Evolutionary conservation across 768 basidiomycete genomes (phyloP).

Genomic region (Arthromyces matolae): DNA sequence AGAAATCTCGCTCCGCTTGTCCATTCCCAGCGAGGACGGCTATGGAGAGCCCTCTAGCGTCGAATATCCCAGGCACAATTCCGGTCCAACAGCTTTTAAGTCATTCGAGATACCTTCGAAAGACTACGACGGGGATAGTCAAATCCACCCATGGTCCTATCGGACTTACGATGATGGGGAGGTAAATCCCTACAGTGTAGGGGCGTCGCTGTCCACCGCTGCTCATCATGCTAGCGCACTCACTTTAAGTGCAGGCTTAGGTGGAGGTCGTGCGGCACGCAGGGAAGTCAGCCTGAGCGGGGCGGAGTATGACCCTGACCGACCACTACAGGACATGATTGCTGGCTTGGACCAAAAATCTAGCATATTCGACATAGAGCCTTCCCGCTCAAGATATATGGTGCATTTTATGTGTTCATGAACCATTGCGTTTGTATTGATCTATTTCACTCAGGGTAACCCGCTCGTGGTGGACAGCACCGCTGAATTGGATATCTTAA

Average conservation of each 20-base stretch:
- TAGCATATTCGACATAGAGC: slow-evolving; percentile 54
- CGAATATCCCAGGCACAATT: slow-evolving; percentile 71
- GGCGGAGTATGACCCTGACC: slow-evolving; percentile 83
- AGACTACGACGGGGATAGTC: slow-evolving; percentile 54
- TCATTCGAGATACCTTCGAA: slow-evolving; percentile 59
- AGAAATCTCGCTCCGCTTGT: slow-evolving; percentile 68
- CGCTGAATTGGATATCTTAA: slow-evolving; percentile 56
- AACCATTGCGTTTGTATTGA: slow-evolving; percentile 1
- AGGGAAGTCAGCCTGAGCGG: slow-evolving; percentile 64
- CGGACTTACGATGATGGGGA: slow-evolving; percentile 38
- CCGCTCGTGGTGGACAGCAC: slow-evolving; percentile 61
- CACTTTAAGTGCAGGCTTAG: slow-evolving; percentile 82
- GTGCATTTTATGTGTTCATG: slow-evolving; percentile 32
- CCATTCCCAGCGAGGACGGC: slow-evolving; percentile 43
- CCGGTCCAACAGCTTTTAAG: slow-evolving; percentile 51
- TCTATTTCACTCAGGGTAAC: slow-evolving; percentile 24
- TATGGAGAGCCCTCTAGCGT: slow-evolving; percentile 46
- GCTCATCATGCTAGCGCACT: slow-evolving; percentile 89
- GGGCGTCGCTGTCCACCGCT: slow-evolving; percentile 73
- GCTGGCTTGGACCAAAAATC: slow-evolving; percentile 54
- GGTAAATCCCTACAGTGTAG: slow-evolving; percentile 62
- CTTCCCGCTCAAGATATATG: slow-evolving; percentile 45
- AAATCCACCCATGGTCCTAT: slow-evolving; percentile 55
- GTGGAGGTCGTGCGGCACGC: slow-evolving; percentile 45
- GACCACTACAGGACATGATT: slow-evolving; percentile 71